A percentile compares a stretch with the other conserved stretches of the same genome.
phyloP scores from a whole-genome alignment of 1,284 basidiomycete genomes.

The Chalciporus sp. region DNA sequence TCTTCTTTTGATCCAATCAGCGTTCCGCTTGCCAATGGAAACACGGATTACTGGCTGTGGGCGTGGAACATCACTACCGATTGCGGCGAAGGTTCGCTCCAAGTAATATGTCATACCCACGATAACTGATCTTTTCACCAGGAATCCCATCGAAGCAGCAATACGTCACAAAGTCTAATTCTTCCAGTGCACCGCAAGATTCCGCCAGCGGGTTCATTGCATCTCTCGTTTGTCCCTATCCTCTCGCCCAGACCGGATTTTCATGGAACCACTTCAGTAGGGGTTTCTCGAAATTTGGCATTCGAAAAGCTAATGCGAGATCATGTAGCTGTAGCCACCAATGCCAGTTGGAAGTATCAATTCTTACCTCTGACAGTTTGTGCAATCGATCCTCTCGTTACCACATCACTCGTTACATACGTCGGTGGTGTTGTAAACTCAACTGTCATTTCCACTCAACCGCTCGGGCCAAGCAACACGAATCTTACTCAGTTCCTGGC shows the following conservation, averaged over 20 bases:
- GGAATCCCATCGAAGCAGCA: constrained; percentile 1
- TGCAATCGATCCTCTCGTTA: constrained; percentile 15
- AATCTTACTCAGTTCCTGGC: constrained; percentile 17
- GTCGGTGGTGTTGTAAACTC: not conserved
- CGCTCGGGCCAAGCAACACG: constrained; percentile 9
- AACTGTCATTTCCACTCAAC: not conserved
- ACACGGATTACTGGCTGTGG: constrained; percentile 9
- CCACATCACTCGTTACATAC: constrained; percentile 17
- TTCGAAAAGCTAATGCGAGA: not conserved
- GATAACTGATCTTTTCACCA: not conserved
- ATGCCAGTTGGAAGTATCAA: constrained; percentile 15
- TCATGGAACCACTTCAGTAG: constrained; percentile 10
- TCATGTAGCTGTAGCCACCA: constrained; percentile 4
- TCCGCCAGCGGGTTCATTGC: constrained; percentile 17
- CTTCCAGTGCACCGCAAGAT: constrained; percentile 1
- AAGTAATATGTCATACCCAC: not conserved
- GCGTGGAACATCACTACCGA: constrained; percentile 12
- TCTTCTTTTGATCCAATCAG: constrained; percentile 5
- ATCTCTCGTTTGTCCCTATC: constrained; percentile 18
- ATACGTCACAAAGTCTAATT: constrained; percentile 17
- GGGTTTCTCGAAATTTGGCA: not conserved
- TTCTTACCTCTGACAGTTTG: constrained; percentile 16
- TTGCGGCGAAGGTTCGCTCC: constrained; percentile 4
- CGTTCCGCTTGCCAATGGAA: constrained; percentile 6
- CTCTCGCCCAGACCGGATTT: constrained; percentile 1